phyloP scores from a whole-genome alignment of 768 basidiomycete species.

The Megacollybia marginata region DNA sequence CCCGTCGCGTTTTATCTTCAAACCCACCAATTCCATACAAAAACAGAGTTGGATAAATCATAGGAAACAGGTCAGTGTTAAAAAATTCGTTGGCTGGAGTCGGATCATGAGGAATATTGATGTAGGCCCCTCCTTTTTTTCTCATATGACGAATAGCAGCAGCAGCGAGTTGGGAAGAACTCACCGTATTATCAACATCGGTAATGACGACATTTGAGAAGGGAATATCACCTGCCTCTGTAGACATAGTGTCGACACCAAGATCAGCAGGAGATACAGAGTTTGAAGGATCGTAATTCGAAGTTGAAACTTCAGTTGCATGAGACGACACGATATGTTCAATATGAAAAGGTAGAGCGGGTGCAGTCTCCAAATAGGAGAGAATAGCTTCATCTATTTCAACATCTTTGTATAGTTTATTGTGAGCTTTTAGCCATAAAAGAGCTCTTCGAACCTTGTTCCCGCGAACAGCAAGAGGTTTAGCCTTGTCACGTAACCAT shows the following conservation, averaged over 20 bases:
- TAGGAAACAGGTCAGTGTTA: constrained; percentile 10
- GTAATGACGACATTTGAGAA: constrained; percentile 7
- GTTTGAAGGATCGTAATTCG: too few relatives aligned
- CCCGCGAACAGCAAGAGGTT: background rate
- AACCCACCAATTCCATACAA: constrained; percentile 19
- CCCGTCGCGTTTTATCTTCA: constrained; percentile 6
- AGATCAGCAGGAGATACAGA: too few relatives aligned
- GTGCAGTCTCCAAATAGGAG: background rate
- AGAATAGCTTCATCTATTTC: background rate
- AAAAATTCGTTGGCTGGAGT: background rate
- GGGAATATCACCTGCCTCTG: background rate
- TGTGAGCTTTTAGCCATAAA: background rate
- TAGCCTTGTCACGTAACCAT: too few relatives aligned
- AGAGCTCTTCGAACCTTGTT: background rate
- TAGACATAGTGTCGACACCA: background rate
- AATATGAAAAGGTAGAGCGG: background rate
- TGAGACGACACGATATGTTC: background rate
- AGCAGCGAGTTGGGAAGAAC: constrained; percentile 7
- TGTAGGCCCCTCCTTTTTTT: constrained; percentile 6
- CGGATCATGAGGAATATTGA: constrained; percentile 11
- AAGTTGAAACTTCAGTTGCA: background rate
- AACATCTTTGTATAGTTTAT: background rate
- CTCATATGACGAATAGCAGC: constrained; percentile 17
- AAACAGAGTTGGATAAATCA: constrained; percentile 18
- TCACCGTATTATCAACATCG: constrained; percentile 13